These are phyloP conservation scores for Sporothrix dimorphospora DNA, from an alignment of 2,329 filamentous ascomycete species.

Conservation along the genomic window DNA sequence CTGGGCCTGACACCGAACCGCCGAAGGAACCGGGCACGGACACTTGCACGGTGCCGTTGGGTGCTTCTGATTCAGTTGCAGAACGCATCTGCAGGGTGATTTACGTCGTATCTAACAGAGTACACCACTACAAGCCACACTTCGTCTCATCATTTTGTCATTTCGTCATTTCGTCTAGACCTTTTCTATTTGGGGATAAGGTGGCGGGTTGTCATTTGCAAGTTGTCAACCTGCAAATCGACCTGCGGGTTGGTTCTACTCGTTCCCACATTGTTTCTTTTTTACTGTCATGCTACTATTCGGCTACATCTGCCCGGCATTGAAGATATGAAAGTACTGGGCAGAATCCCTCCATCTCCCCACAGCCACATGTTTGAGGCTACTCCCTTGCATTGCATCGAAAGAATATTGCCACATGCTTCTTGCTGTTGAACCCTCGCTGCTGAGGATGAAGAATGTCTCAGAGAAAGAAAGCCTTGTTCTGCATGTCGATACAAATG, in stretches of 20 bases:
- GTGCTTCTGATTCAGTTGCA: neutral
- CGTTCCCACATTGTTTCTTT: neutral
- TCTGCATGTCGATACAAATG: neutral
- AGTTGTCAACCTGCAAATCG: neutral
- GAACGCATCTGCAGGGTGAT: neutral
- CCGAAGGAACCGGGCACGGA: slow-evolving; percentile 4
- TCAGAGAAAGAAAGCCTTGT: neutral
- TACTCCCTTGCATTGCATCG: neutral
- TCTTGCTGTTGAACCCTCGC: neutral
- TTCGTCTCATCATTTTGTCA: neutral
- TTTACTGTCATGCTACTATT: neutral
- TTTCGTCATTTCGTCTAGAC: neutral
- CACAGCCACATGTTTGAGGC: slow-evolving; percentile 18
- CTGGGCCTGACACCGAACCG: slow-evolving; percentile 1
- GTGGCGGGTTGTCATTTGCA: neutral
- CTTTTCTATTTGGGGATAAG: neutral
- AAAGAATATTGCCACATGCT: neutral
- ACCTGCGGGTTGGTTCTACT: neutral
- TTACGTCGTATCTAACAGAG: too few species aligned
- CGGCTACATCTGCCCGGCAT: slow-evolving; percentile 7
- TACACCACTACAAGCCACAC: neutral
- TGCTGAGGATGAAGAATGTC: slow-evolving; percentile 7
- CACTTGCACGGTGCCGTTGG: neutral
- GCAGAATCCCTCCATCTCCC: neutral
- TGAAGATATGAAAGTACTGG: neutral